These are phyloP conservation scores for Podospora pseudocomata DNA, from an alignment of 495 filamentous ascomycete species.

Conservation along the genomic window DNA sequence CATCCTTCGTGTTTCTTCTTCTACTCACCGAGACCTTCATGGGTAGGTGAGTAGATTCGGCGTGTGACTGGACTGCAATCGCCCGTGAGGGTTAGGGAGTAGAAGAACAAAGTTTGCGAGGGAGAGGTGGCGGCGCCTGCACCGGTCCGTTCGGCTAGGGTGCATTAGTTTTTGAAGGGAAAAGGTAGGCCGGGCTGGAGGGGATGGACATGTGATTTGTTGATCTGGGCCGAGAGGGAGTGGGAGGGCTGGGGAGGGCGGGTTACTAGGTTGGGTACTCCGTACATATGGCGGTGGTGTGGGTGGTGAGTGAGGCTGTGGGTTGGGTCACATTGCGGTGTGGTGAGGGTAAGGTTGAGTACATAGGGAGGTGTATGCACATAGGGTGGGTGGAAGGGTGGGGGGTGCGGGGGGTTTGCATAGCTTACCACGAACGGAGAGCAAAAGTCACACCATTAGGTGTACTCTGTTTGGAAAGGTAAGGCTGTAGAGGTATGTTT, in stretches of 20 bases:
- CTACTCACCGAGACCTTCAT: neutral
- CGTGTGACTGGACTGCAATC: neutral
- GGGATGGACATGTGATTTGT: neutral
- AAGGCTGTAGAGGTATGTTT: too few relatives aligned
- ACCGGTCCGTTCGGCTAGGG: slow-evolving; percentile 7
- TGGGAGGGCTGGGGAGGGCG: neutral
- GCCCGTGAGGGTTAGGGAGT: neutral
- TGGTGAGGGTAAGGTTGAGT: neutral
- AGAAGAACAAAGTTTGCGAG: neutral
- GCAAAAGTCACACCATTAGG: too few relatives aligned
- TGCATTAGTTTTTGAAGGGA: neutral
- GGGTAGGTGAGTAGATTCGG: neutral
- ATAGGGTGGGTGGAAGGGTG: neutral
- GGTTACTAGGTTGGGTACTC: neutral
- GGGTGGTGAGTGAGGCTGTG: neutral
- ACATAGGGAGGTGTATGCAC: neutral
- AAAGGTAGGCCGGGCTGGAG: neutral
- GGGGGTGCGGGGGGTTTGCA: neutral
- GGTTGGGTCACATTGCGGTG: neutral
- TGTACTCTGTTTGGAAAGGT: too few relatives aligned
- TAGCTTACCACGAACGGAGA: neutral
- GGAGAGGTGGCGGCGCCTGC: slow-evolving; percentile 3
- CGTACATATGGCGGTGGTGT: neutral
- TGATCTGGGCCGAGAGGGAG: neutral
- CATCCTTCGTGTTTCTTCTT: neutral